A percentile compares a stretch with the other conserved stretches of the same genome.
These are phyloP conservation scores for Eucalyptus coolabah DNA, from an alignment of 345 rosid species.

Conservation along the genomic window DNA sequence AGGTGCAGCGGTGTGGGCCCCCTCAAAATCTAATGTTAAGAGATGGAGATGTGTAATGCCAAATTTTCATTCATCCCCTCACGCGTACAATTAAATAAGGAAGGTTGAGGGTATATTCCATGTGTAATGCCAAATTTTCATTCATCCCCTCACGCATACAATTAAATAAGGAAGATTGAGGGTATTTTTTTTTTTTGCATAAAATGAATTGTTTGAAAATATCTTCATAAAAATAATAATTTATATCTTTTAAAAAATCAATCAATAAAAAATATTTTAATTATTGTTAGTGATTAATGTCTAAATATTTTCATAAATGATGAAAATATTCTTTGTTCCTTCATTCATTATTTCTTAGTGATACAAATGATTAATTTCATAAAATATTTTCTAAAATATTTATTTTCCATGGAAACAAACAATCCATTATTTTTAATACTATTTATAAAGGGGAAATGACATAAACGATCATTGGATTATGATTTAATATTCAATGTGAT, in stretches of 20 bases:
- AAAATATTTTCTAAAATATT: not conserved
- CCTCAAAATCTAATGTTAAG: not conserved
- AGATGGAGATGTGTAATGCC: not conserved
- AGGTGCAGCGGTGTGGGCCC: not conserved
- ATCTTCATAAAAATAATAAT: rapidly evolving
- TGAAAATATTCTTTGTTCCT: not conserved
- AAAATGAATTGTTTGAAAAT: rapidly evolving
- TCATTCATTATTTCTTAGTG: not conserved
- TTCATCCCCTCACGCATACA: not conserved
- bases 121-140: not conserved
- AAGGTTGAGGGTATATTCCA: not conserved
- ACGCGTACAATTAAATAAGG: too few species aligned
- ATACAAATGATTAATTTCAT: not conserved
- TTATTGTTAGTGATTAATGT: too few species aligned
- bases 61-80: not conserved
- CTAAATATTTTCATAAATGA: not conserved
- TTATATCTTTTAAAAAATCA: not conserved
- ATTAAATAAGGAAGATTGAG: not conserved
- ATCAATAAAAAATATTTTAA: not conserved
- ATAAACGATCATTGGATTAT: not conserved
- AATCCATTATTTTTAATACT: not conserved
- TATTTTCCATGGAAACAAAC: not conserved
- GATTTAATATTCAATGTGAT: too few species aligned
- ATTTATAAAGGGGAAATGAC: too few species aligned
- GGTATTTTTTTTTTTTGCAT: too few species aligned